Evolutionary conservation across 345 rosid genomes (phyloP).

Genomic region (Lepidium sativum): DNA sequence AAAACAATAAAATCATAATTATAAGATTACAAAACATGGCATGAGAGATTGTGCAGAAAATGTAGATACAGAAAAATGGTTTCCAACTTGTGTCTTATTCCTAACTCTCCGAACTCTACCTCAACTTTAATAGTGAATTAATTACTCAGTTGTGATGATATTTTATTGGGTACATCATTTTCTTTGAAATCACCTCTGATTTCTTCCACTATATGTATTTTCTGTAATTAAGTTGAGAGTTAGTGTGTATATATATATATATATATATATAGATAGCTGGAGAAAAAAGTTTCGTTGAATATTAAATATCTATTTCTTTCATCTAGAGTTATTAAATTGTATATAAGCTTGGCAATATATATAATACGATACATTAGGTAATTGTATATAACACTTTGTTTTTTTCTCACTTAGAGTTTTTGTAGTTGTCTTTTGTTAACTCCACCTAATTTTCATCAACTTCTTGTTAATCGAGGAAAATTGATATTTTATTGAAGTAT

Average conservation of each 20-base stretch:
- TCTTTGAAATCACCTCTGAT: too few relatives aligned
- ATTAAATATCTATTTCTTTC: not conserved
- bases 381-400: not conserved
- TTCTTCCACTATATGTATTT: too few relatives aligned
- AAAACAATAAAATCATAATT: conserved; percentile 6
- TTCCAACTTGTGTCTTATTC: conserved; percentile 13
- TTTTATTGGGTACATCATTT: too few relatives aligned
- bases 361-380: not conserved
- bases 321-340: not conserved
- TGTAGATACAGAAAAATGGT: not conserved
- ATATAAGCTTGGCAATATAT: not conserved
- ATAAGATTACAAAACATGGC: conserved; percentile 15
- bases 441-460: too few relatives aligned
- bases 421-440: conserved; percentile 16
- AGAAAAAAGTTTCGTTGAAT: too few relatives aligned
- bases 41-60: conserved; percentile 7
- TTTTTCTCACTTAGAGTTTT: conserved; percentile 12
- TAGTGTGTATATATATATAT: too few relatives aligned
- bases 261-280: too few relatives aligned
- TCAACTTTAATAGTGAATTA: too few relatives aligned
- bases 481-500: not conserved
- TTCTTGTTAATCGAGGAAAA: not conserved
- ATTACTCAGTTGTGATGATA: too few relatives aligned
- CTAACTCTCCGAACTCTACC: too few relatives aligned
- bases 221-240: too few relatives aligned